Evolutionary conservation across 1,284 basidiomycete genomes (phyloP).

Genomic region (Microbotryomycetes sp.): DNA sequence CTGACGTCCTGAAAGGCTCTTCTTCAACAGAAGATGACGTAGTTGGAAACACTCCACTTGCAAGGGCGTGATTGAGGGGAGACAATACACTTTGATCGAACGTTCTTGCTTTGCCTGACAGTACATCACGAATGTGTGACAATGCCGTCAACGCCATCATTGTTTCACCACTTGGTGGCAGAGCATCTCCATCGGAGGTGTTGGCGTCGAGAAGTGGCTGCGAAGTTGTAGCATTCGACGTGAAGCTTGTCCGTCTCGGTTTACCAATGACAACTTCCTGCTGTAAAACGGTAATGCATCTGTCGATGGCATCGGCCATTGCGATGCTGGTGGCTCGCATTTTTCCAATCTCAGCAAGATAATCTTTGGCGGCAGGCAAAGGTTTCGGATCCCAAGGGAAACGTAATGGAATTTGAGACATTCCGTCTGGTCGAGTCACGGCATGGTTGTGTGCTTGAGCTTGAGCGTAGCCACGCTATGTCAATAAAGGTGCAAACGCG

Average conservation of each 20-base stretch:
- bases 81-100: constrained; percentile 22
- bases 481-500: background rate
- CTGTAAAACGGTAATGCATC: constrained; percentile 28
- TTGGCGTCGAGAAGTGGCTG: background rate
- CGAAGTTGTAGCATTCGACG: background rate
- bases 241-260: background rate
- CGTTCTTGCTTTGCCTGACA: constrained; percentile 11
- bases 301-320: constrained; percentile 30
- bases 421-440: background rate
- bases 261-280: constrained; percentile 7
- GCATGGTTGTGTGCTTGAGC: constrained; percentile 28
- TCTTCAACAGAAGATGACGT: background rate
- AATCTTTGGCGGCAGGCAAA: constrained; percentile 16
- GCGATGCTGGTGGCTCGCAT: constrained; percentile 10
- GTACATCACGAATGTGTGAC: constrained; percentile 31
- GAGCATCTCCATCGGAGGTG: background rate
- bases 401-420: constrained; percentile 29
- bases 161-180: background rate
- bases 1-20: background rate
- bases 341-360: constrained; percentile 15
- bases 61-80: constrained; percentile 7
- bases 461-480: constrained; percentile 18
- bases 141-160: constrained; percentile 27
- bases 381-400: constrained; percentile 26
- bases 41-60: background rate